Evolutionary conservation across 805 yeast genomes (phyloP).

Genomic region (Suhomyces kilbournensis): DNA sequence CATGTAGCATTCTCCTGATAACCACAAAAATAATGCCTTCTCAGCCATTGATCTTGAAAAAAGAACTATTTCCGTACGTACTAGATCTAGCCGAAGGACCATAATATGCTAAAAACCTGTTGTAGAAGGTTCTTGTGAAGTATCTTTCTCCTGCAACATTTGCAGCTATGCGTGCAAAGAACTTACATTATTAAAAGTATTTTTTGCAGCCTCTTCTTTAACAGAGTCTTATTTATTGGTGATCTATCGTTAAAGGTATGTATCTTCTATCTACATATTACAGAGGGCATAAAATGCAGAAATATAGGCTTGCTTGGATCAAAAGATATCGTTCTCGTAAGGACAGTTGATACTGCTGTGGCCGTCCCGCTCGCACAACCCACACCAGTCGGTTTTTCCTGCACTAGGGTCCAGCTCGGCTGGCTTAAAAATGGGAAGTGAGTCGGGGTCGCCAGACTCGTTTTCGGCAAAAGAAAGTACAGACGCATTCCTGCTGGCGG

Average conservation of each 20-base stretch:
- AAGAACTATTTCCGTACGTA: background rate
- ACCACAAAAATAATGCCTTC: background rate
- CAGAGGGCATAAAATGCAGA: background rate
- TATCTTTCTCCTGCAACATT: background rate
- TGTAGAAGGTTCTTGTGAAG: background rate
- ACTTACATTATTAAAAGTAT: too few relatives aligned
- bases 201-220: background rate
- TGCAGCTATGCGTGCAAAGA: background rate
- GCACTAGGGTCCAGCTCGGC: constrained; percentile 58
- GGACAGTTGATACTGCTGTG: constrained; percentile 90
- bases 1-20: background rate
- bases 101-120: background rate
- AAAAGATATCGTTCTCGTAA: constrained; percentile 61
- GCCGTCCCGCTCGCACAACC: constrained; percentile 86
- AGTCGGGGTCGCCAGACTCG: background rate
- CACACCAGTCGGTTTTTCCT: constrained; percentile 85
- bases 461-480: background rate
- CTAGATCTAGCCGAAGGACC: background rate
- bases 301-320: constrained; percentile 3
- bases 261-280: background rate
- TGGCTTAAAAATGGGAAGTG: constrained; percentile 51
- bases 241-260: too few relatives aligned
- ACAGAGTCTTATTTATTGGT: background rate
- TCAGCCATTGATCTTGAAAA: background rate
- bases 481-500: background rate